phyloP scores from a whole-genome alignment of 2,329 filamentous ascomycete genomes.

The Davidsoniella eucalypti region DNA sequence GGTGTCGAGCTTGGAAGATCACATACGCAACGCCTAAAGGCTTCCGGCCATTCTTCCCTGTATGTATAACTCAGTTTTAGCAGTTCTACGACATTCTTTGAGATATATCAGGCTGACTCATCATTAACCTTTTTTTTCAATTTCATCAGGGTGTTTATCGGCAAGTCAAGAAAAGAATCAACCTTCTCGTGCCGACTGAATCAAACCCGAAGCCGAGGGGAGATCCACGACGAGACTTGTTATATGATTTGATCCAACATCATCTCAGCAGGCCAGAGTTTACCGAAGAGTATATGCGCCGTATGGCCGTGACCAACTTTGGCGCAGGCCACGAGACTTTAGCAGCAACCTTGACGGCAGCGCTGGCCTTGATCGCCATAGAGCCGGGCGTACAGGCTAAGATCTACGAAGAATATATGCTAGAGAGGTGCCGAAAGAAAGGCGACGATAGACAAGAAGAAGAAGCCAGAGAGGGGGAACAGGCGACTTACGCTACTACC shows the following conservation, averaged over 20 bases:
- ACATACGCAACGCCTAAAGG: constrained; percentile 26
- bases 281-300: constrained; percentile 29
- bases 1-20: constrained; percentile 28
- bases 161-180: constrained; percentile 13
- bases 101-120: background rate
- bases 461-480: background rate
- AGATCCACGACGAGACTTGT: constrained; percentile 23
- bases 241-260: constrained; percentile 30
- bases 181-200: constrained; percentile 1
- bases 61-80: constrained; percentile 17
- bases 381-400: constrained; percentile 20
- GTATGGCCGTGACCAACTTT: constrained; percentile 38
- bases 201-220: constrained; percentile 19
- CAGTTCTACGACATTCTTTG: background rate
- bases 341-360: constrained; percentile 34
- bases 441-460: background rate
- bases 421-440: background rate
- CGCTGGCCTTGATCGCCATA: constrained; percentile 30
- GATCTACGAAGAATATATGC: constrained; percentile 18
- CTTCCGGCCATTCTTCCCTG: constrained; percentile 34
- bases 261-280: constrained; percentile 30
- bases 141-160: constrained; percentile 11
- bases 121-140: background rate
- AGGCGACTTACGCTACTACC: background rate
- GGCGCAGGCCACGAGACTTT: constrained; percentile 39